Percentiles rank a stretch among this genome's conserved stretches.
phyloP scores from a whole-genome alignment of 495 filamentous ascomycete species.

The Xylaria palmicola region DNA sequence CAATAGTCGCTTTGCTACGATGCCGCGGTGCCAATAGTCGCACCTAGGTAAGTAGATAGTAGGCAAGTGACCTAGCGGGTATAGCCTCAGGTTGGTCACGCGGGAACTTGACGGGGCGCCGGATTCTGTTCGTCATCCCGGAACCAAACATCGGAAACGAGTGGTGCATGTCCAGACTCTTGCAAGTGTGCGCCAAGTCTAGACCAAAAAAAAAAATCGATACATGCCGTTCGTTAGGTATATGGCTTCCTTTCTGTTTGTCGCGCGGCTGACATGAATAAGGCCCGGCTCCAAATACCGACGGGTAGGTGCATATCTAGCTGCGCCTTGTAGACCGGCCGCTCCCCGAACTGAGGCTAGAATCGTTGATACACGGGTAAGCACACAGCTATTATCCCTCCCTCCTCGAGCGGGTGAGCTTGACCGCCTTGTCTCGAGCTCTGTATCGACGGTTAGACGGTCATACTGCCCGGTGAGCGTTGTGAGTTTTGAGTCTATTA shows the following conservation, averaged over 20 bases:
- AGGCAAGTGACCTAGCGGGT: too few relatives aligned
- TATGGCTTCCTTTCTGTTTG: background rate
- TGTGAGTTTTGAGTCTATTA: background rate
- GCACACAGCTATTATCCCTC: background rate
- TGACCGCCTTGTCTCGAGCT: background rate
- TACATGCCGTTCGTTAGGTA: too few relatives aligned
- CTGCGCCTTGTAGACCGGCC: background rate
- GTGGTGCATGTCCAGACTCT: background rate
- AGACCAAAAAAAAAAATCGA: background rate
- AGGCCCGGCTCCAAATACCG: background rate
- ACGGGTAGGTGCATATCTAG: background rate
- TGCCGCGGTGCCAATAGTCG: background rate
- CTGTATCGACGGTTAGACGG: background rate
- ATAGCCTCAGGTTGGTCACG: too few relatives aligned
- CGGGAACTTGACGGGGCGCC: too few relatives aligned
- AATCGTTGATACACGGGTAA: background rate
- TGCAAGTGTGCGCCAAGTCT: background rate
- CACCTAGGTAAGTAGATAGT: background rate
- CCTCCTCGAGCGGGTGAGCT: background rate
- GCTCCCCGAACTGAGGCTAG: constrained; percentile 8
- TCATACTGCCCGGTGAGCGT: background rate
- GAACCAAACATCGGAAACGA: background rate
- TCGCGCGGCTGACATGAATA: background rate
- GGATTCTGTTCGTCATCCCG: background rate
- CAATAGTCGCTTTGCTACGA: background rate